phyloP scores from a whole-genome alignment of 2,329 filamentous ascomycete species.

The Apiospora phragmitis region DNA sequence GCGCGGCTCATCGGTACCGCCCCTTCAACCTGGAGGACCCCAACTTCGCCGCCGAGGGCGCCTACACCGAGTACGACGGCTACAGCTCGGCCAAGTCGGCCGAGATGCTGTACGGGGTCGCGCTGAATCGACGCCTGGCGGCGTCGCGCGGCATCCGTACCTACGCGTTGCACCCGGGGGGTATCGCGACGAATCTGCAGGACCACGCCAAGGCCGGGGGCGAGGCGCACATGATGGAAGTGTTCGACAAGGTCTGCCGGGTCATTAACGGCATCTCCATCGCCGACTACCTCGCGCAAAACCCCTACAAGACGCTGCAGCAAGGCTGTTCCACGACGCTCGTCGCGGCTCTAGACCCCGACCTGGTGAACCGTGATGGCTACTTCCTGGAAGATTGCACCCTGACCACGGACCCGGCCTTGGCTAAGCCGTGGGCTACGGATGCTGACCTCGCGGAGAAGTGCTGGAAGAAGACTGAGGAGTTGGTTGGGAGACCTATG shows the following conservation, averaged over 20 bases:
- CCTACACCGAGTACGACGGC: conserved; percentile 36
- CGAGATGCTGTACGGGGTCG: conserved; percentile 43
- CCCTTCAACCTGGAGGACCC: conserved; percentile 30
- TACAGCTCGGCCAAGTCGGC: conserved; percentile 49
- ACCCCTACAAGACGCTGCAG: conserved; percentile 35
- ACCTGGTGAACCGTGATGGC: conserved; percentile 31
- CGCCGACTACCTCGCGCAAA: conserved; percentile 18
- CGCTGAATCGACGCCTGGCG: conserved; percentile 32
- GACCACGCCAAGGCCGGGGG: conserved; percentile 19
- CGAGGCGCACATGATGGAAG: conserved; percentile 17
- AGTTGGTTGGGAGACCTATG: conserved; percentile 38
- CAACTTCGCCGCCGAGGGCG: conserved; percentile 26
- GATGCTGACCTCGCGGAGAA: conserved; percentile 36
- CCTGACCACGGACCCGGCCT: conserved; percentile 27
- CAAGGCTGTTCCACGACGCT: conserved; percentile 44
- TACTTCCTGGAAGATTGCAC: conserved; percentile 38
- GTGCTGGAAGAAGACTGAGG: conserved; percentile 39
- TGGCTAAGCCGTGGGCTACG: conserved; percentile 33
- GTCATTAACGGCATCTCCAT: conserved; percentile 27
- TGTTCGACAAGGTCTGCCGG: conserved; percentile 20
- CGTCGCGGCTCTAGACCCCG: conserved; percentile 44
- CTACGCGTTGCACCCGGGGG: conserved; percentile 41
- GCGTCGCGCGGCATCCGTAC: conserved; percentile 31
- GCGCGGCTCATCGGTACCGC: conserved; percentile 23
- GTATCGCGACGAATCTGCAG: conserved; percentile 28